A percentile compares a stretch with the other conserved stretches of the same genome.
Conservation (phyloP, 331 rosid genomes). For the Quercus lobata region DNA sequence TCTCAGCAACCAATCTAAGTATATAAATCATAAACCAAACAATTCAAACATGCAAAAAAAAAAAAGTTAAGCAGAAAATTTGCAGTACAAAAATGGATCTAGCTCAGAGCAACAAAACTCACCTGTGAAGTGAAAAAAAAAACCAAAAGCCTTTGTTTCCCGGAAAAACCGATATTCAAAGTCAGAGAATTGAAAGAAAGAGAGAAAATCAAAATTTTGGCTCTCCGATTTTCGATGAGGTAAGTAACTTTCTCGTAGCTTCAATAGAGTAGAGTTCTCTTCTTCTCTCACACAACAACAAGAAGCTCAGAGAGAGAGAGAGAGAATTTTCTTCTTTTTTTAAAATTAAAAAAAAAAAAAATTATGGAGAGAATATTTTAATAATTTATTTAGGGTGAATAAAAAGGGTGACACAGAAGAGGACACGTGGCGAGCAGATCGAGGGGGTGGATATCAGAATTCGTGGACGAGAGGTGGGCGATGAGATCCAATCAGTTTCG, state of each 20-base stretch:
- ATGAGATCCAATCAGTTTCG: conserved; percentile 67
- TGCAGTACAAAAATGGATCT: background rate
- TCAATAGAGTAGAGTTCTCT: conserved; percentile 28
- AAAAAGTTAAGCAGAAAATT: background rate
- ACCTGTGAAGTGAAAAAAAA: background rate
- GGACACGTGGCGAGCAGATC: conserved; percentile 54
- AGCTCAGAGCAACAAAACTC: background rate
- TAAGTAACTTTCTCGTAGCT: conserved; percentile 17
- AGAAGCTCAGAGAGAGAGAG: background rate
- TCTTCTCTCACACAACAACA: conserved; percentile 4
- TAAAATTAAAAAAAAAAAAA: background rate
- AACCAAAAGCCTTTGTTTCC: background rate
- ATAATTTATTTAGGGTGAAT: conserved; percentile 3
- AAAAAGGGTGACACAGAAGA: conserved; percentile 16
- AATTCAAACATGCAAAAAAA: background rate
- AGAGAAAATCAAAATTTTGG: background rate
- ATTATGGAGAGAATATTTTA: background rate
- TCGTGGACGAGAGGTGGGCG: conserved; percentile 58
- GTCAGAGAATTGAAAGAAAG: background rate
- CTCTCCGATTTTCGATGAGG: conserved; percentile 3
- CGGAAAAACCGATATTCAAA: background rate
- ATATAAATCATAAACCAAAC: background rate
- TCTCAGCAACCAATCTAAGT: background rate
- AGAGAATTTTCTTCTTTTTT: no score
- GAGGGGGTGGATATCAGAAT: conserved; percentile 31